Evolutionary conservation across 2,329 filamentous ascomycete species (phyloP), one percentile per base, ranked within the genome.

Genomic region (Neurospora crassa): DNA sequence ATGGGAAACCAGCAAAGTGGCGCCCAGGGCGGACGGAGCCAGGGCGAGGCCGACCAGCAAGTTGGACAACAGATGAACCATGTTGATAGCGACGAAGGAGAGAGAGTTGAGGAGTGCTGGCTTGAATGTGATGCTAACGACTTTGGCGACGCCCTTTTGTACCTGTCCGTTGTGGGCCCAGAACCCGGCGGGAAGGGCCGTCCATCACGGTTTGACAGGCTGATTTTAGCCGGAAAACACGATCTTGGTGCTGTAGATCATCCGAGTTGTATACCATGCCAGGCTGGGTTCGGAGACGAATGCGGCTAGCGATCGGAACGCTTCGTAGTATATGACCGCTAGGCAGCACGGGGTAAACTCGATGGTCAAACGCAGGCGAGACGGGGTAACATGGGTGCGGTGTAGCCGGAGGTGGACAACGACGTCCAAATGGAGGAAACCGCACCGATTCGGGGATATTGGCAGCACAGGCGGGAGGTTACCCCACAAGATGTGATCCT

Each of bases 1-100:
- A 70, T 75, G 74, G 1, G 74, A 76, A 12, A 73, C 74, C 34
- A 76, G 71, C 20, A 76, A 43, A 3, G 69, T 72, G 16, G 72
- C 74, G 41, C 74, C 74, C 40, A 71, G 53, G 5, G 63, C 73
- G 5, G 72, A 67, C 16, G 71, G 73, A 3, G 70, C 71, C 37
- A 75, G 69, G 18, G 70, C 68, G n/a, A 71, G 40, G 42, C 67
- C 72, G 37, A 70, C 71, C 59, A 75, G 69, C 8, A 75, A 40
- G 67, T 41, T 68, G 5, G 67, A 53, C 67, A 67, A 41, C 34
- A 74, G 43, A 20, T 53, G 72, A 37, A 72, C 59, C 74, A 75
- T 75, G 69, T 37, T 73, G 67, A 67, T 24, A 67, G 41, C 53
- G 53, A 63, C 8, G 53, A 63, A 24, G 10, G 24, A 18, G 24